Evolutionary conservation across 202 grass and related monocot genomes (phyloP).

Genomic region (Dendrocalamus latiflorus): DNA sequence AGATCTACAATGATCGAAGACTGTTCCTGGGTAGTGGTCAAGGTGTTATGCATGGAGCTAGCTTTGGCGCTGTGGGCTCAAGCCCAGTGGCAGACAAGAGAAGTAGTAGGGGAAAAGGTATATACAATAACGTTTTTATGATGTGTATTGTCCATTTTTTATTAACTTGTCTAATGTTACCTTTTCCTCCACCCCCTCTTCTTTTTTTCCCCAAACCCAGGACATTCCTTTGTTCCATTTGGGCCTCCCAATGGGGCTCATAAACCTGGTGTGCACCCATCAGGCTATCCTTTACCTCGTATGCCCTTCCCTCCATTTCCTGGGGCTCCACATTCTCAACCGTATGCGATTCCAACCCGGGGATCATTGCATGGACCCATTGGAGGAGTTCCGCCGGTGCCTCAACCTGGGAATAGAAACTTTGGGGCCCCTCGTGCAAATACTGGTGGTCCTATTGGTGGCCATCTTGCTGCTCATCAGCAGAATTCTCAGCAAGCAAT

Average conservation of each 20-base stretch:
- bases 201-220: slow-evolving; percentile 16
- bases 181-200: neutral
- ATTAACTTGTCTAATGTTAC: neutral
- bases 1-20: slow-evolving; percentile 94
- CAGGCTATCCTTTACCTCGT: too few relatives aligned
- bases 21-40: slow-evolving; percentile 77
- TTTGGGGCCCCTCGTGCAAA: slow-evolving; percentile 78
- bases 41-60: slow-evolving; percentile 56
- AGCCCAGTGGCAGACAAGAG: slow-evolving; percentile 63
- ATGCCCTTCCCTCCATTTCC: too few relatives aligned
- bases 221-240: slow-evolving; percentile 74
- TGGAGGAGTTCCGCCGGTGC: slow-evolving; percentile 67
- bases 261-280: slow-evolving; percentile 67
- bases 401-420: slow-evolving; percentile 77
- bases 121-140: slow-evolving; percentile 2
- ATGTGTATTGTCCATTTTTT: neutral
- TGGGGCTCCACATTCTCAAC: slow-evolving; percentile 96
- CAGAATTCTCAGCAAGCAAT: slow-evolving; percentile 80
- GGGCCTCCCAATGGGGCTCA: too few relatives aligned
- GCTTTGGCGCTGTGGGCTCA: slow-evolving; percentile 47
- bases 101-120: slow-evolving; percentile 77
- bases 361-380: slow-evolving; percentile 79
- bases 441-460: slow-evolving; percentile 86
- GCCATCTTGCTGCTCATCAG: slow-evolving; percentile 78
- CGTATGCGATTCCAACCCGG: slow-evolving; percentile 91